Conservation (phyloP, 2,329 filamentous ascomycete genomes). For the Diaporthe destruens region DNA sequence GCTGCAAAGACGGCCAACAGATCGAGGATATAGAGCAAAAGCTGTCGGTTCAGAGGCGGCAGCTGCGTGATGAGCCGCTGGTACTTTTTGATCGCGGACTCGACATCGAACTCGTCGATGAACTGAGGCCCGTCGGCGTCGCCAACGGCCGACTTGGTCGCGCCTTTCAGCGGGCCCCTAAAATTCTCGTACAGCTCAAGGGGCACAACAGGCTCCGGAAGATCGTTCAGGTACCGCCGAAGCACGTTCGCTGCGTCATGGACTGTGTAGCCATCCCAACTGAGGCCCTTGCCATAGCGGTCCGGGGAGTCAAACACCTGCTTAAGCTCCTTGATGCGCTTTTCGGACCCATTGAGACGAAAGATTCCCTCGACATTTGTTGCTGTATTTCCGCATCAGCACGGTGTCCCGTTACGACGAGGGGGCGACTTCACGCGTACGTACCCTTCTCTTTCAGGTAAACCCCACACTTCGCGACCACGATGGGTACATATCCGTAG, state of each 20-base stretch:
- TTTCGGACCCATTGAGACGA: conserved; percentile 93
- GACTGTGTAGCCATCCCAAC: conserved; percentile 98
- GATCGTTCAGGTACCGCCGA: conserved; percentile 92
- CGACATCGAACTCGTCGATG: conserved; percentile 79
- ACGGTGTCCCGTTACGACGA: background rate
- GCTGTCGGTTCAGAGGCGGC: conserved; percentile 90
- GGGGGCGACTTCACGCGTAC: conserved; percentile 46
- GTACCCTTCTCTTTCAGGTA: conserved; percentile 97
- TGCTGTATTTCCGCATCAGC: conserved; percentile 65
- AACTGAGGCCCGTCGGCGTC: conserved; percentile 78
- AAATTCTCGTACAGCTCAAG: conserved; percentile 94
- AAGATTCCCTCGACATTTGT: conserved; percentile 97
- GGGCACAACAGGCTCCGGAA: conserved; percentile 96
- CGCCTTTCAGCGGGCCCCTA: conserved; percentile 80
- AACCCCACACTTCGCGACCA: conserved; percentile 97
- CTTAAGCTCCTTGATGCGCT: conserved; percentile 97
- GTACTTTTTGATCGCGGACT: conserved; percentile 83
- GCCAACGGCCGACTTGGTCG: conserved; percentile 79
- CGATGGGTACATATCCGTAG: conserved; percentile 98
- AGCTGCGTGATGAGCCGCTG: conserved; percentile 93
- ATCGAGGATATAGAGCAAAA: conserved; percentile 95
- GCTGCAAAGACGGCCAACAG: conserved; percentile 96
- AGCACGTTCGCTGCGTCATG: conserved; percentile 98
- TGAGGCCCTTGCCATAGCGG: conserved; percentile 93
- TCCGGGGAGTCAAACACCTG: conserved; percentile 93